A percentile compares a stretch with the other conserved stretches of the same genome.
These are phyloP conservation scores for Talaromyces stipitatus DNA, from an alignment of 495 filamentous ascomycete genomes.

Conservation along the genomic window DNA sequence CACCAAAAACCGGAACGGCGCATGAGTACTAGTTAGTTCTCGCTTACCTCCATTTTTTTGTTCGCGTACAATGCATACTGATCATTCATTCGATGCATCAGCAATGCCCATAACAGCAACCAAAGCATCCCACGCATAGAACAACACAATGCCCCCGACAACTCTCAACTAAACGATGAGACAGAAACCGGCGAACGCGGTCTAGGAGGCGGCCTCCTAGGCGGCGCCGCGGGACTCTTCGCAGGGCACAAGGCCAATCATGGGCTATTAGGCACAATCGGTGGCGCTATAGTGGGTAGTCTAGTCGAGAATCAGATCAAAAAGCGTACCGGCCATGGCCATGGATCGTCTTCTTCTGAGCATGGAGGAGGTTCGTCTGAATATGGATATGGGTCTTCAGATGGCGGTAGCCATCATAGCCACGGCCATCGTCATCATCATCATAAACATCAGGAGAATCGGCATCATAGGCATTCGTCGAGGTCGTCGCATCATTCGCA, in stretches of 20 bases:
- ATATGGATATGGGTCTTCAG: neutral
- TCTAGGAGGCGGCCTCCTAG: slow-evolving; percentile 32
- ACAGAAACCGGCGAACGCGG: slow-evolving; percentile 27
- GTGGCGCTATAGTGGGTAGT: slow-evolving; percentile 42
- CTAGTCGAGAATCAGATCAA: slow-evolving; percentile 10
- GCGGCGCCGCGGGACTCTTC: slow-evolving; percentile 40
- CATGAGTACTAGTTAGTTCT: slow-evolving; percentile 32
- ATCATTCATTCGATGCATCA: slow-evolving; percentile 17
- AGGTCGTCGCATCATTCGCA: neutral
- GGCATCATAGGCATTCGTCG: slow-evolving; percentile 1
- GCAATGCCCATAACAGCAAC: slow-evolving; percentile 40
- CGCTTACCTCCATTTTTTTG: neutral
- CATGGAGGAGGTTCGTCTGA: neutral
- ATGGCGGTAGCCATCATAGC: neutral
- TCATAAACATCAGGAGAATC: neutral
- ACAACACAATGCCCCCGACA: slow-evolving; percentile 19
- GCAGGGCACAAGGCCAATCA: slow-evolving; percentile 40
- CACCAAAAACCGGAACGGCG: slow-evolving; percentile 1
- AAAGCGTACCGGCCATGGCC: slow-evolving; percentile 1
- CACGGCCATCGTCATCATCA: neutral
- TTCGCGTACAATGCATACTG: slow-evolving; percentile 14
- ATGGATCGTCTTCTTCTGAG: neutral
- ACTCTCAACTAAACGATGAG: slow-evolving; percentile 16
- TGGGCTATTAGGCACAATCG: slow-evolving; percentile 40
- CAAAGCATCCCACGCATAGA: slow-evolving; percentile 18